phyloP scores from a whole-genome alignment of 345 rosid genomes.

The Anastatica hierochuntica region DNA sequence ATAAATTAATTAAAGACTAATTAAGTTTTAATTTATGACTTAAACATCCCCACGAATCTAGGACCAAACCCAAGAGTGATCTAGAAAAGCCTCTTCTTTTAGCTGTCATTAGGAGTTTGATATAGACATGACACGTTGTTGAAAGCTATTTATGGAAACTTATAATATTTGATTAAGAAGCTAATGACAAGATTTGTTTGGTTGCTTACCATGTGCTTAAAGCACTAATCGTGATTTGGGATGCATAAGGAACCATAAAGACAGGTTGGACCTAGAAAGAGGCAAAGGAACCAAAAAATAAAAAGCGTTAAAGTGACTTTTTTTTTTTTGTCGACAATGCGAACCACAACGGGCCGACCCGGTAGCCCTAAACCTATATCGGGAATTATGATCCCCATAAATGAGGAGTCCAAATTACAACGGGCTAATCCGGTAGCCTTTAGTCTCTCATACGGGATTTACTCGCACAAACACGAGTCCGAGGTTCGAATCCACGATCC shows the following conservation, averaged over 20 bases:
- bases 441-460: no score
- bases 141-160: conserved; percentile 7
- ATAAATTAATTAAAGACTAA: background rate
- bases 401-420: no score
- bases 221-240: conserved; percentile 22
- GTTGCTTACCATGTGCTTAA: conserved; percentile 48
- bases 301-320: background rate
- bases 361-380: no score
- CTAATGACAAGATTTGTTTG: conserved; percentile 17
- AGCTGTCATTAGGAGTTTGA: conserved; percentile 23
- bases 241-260: conserved; percentile 13
- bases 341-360: no score
- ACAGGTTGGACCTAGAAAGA: conserved; percentile 35
- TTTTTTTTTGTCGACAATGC: no score
- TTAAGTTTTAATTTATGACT: no score
- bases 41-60: conserved; percentile 39
- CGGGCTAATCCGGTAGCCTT: no score
- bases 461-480: no score
- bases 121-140: conserved; percentile 22
- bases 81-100: conserved; percentile 18
- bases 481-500: no score
- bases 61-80: conserved; percentile 25
- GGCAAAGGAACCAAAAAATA: background rate
- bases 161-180: background rate
- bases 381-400: no score